Conservation (phyloP, 305 asterid genomes). For the Andrographis paniculata region DNA sequence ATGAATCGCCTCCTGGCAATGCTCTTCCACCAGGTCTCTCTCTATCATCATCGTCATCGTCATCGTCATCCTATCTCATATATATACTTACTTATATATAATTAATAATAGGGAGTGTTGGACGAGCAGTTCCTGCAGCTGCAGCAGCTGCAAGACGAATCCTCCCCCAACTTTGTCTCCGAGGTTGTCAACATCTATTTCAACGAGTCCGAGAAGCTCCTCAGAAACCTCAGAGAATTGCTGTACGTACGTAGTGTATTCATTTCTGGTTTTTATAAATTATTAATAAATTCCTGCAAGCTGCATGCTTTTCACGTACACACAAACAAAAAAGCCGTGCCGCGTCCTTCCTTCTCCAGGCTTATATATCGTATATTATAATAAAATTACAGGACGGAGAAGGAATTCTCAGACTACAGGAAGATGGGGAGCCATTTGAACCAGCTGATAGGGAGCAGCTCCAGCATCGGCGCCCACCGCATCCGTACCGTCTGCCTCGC, state of each 20-base stretch:
- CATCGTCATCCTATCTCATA: too few relatives aligned
- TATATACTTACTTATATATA: too few relatives aligned
- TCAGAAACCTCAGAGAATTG: constrained; percentile 57
- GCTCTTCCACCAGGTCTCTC: constrained; percentile 96
- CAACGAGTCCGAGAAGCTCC: constrained; percentile 79
- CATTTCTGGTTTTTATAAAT: too few relatives aligned
- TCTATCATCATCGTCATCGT: too few relatives aligned
- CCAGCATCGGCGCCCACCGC: constrained; percentile 88
- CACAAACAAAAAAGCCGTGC: too few relatives aligned
- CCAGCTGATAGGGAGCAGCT: constrained; percentile 87
- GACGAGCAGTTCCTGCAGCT: constrained; percentile 88
- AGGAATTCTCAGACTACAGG: constrained; percentile 65
- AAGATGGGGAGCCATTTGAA: constrained; percentile 75
- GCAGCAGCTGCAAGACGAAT: constrained; percentile 79
- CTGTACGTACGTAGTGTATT: constrained; percentile 39
- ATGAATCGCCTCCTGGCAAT: constrained; percentile 76
- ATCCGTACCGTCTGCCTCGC: constrained; percentile 69
- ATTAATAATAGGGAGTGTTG: too few relatives aligned
- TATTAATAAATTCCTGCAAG: too few relatives aligned
- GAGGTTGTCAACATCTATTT: constrained; percentile 82
- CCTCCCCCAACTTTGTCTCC: constrained; percentile 79
- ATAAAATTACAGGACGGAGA: constrained; percentile 36
- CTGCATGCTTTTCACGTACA: too few relatives aligned
- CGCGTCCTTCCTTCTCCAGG: too few relatives aligned
- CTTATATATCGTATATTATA: too few relatives aligned